Evolutionary conservation across 495 filamentous ascomycete species (phyloP), one percentile per base, ranked within the genome.

Genomic region (Penicillium malachiteum): DNA sequence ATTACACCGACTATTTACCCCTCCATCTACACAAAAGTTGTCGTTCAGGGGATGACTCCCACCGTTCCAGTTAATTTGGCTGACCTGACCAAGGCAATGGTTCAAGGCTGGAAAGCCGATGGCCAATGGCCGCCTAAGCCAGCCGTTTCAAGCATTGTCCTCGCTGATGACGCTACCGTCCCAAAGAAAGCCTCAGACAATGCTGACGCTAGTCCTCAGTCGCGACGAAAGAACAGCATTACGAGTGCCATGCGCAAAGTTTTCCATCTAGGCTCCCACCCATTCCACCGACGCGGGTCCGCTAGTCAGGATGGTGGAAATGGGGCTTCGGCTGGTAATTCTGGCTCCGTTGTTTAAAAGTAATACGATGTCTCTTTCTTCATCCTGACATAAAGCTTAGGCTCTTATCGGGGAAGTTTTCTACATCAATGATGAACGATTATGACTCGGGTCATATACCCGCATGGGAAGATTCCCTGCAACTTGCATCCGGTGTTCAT

Each of bases 61-160:
- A 84, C 84, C 1, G 84, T 95, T 9, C 94, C 94, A 13, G 86
- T 98, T 55, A 96, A 96, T 62, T 82, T 98, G 6, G 69, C 78
- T 34, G 88, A 95, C 63, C 81, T 97, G 65, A 84, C 87, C 18
- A 79, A 84, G n/a, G 82, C 89, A 31, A 86, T 93, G 62, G 92
- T 97, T 3, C 81, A 87, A 39, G 94, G 94, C 33, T 97, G 94
- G 94, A 93, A 95, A 69, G 80, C 87, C 41, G 92, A 95, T 64
- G 94, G 91, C 16, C 88, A 96, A 65, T 98, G 94, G 94, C 94
- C 94, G 2, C 90, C 93, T 16, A 87, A 86, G 52, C 68, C 72
- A 11, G 67, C 69, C 3, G 59, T 58, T 14, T 59, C 67, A 0
- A 66, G 58, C 4, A 67, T 74, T 41, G 70, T 76, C 17, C 70